Evolutionary conservation across 1,139 yeast genomes (phyloP).

Genomic region (Candida tetrigidarum): DNA sequence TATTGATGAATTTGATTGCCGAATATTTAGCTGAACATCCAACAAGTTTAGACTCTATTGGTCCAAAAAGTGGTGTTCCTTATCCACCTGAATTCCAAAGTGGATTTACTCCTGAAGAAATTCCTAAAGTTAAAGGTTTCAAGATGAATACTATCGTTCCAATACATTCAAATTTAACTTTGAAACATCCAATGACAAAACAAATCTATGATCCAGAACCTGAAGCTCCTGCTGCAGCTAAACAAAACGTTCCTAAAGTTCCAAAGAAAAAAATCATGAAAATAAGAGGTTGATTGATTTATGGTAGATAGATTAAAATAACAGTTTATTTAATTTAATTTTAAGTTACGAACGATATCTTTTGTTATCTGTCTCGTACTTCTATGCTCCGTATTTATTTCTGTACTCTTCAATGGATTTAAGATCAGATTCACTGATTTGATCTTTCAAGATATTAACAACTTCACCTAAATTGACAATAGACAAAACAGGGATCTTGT

Average conservation of each 20-base stretch:
- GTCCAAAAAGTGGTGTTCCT: constrained; percentile 55
- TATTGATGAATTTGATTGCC: constrained; percentile 62
- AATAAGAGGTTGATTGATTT: constrained; percentile 38
- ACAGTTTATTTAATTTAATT: constrained; percentile 5
- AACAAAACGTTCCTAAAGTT: constrained; percentile 47
- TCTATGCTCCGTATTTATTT: constrained; percentile 48
- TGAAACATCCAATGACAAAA: constrained; percentile 87
- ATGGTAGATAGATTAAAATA: not conserved
- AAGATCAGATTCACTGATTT: constrained; percentile 57
- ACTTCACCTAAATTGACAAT: constrained; percentile 82
- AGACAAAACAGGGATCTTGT: constrained; percentile 80
- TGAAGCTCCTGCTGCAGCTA: constrained; percentile 39
- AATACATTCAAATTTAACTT: constrained; percentile 73
- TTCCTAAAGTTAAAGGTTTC: constrained; percentile 84
- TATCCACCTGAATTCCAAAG: constrained; percentile 63
- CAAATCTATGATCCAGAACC: constrained; percentile 63
- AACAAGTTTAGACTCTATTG: constrained; percentile 66
- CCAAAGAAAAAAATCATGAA: constrained; percentile 58
- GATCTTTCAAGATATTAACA: constrained; percentile 59
- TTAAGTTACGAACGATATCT: constrained; percentile 4
- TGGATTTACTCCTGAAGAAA: constrained; percentile 55
- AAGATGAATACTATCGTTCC: constrained; percentile 88
- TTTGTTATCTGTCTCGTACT: no score
- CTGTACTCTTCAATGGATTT: constrained; percentile 65
- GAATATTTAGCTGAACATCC: constrained; percentile 69